Percentiles rank a stretch among this genome's conserved stretches.
Conservation (phyloP, 176 grass and related monocot species). For the Bonia amplexicaulis region DNA sequence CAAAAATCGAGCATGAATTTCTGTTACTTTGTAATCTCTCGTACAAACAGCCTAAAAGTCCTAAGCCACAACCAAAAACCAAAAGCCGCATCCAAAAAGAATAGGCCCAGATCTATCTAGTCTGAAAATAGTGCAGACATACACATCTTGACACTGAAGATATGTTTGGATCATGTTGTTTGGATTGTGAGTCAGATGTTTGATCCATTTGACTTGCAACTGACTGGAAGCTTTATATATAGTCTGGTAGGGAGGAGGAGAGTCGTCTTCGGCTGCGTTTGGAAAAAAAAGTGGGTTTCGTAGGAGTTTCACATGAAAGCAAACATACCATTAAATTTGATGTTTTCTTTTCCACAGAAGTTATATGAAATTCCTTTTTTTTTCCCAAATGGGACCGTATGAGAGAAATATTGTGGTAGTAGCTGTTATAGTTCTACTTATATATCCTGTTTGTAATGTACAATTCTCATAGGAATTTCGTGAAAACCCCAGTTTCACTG, state of each 20-base stretch:
- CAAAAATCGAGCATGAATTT: too few species aligned
- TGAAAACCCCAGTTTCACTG: not conserved
- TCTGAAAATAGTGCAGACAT: not conserved
- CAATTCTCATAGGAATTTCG: not conserved
- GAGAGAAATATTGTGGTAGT: too few species aligned
- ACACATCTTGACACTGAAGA: not conserved
- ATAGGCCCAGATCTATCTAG: too few species aligned
- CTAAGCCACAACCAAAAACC: too few species aligned
- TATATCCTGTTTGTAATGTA: not conserved
- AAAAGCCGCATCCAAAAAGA: too few species aligned
- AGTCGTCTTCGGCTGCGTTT: not conserved
- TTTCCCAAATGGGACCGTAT: too few species aligned
- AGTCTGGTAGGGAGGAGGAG: not conserved
- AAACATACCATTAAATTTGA: not conserved
- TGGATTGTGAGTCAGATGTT: not conserved
- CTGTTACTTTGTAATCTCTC: too few species aligned
- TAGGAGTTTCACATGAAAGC: too few species aligned
- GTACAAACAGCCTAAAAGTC: too few species aligned
- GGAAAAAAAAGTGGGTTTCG: not conserved
- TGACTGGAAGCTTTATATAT: not conserved
- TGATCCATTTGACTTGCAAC: not conserved
- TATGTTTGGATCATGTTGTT: conserved; percentile 1
- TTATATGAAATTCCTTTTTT: not conserved
- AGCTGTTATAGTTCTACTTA: too few species aligned
- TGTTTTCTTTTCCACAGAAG: not conserved